Percentiles rank a stretch among this genome's conserved stretches.
These are phyloP conservation scores for Candida sanyiensis DNA, from an alignment of 805 yeast genomes.

Conservation along the genomic window DNA sequence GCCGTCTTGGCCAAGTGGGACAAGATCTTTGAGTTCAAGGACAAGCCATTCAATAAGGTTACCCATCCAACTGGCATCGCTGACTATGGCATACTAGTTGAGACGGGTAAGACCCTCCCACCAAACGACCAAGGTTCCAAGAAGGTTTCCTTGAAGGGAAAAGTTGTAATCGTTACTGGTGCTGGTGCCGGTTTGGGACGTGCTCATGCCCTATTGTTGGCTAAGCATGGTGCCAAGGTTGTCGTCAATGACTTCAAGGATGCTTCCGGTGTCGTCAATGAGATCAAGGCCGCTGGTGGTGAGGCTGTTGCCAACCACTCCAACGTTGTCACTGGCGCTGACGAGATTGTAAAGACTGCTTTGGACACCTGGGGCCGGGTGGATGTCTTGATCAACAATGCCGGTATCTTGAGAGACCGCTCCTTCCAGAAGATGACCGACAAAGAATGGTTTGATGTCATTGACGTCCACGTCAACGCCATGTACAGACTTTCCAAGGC, in stretches of 20 bases:
- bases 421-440: slow-evolving; percentile 82
- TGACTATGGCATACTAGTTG: slow-evolving; percentile 60
- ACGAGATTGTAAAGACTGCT: slow-evolving; percentile 72
- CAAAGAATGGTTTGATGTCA: slow-evolving; percentile 75
- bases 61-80: slow-evolving; percentile 69
- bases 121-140: slow-evolving; percentile 53
- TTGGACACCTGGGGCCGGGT: slow-evolving; percentile 72
- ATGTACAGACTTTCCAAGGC: slow-evolving; percentile 77
- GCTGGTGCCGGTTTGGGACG: slow-evolving; percentile 94
- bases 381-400: slow-evolving; percentile 85
- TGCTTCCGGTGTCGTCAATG: slow-evolving; percentile 68
- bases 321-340: slow-evolving; percentile 74
- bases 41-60: slow-evolving; percentile 45
- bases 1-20: slow-evolving; percentile 65
- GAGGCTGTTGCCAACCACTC: slow-evolving; percentile 78
- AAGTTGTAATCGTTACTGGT: slow-evolving; percentile 90
- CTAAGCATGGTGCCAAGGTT: slow-evolving; percentile 89
- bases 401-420: slow-evolving; percentile 89
- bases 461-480: slow-evolving; percentile 77
- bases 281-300: slow-evolving; percentile 67
- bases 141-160: slow-evolving; percentile 60
- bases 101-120: slow-evolving; percentile 45
- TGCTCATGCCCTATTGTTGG: slow-evolving; percentile 80
- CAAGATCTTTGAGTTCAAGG: slow-evolving; percentile 58
- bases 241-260: slow-evolving; percentile 87